Base-by-base conservation (phyloP, 345 rosid genomes). In the Eucalyptus marginata region DNA sequence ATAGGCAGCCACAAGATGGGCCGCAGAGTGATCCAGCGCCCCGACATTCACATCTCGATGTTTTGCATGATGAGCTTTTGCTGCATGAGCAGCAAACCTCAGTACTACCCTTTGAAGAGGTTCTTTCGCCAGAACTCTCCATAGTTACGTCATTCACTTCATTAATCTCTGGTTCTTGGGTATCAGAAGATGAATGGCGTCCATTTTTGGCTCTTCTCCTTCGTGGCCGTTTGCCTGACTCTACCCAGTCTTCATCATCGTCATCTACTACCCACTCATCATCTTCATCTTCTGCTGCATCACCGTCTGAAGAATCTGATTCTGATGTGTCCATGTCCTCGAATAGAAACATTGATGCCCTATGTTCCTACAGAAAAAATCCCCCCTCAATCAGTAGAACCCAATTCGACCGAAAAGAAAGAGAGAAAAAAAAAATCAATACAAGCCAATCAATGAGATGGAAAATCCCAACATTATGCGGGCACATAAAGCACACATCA, bases 321-420 rank as follows among this genome's bases (percentile, higher is more conserved):
- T 94, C 96, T 31, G 98, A 95, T 83, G 92, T 97, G 87, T 98
- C 99, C 99, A 98, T 98, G 92, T 98, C 98, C 88, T 96, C 99
- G 51, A 92, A 40, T 50, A 92, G 86, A 27, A 92, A 89, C 13
- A 92, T 76, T 1, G 99, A 95, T 76, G 87, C 93, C 44, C 98
- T 91, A 6, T 86, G 90, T 64, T 93, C 97, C 96, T 94, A 33
- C 64, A 44, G 46, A 86, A 27, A 86, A 29, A 86, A 86, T 86
- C 46, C 7, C 58, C 44, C 46, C 14, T 33, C 7, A 33, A 44
- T 86, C 87, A 54, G 64, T 3, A 18, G 24, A 52, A 52, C 58
- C 58, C 58, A 52, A 52, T 52, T 52, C 2, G 9, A 52, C 58
- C 58, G 18, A 52, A 52, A 52, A 18, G 4, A 52, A 52, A 17